Evolutionary conservation across 1,284 basidiomycete genomes (phyloP).

Genomic region (Melampsora larici-populina): DNA sequence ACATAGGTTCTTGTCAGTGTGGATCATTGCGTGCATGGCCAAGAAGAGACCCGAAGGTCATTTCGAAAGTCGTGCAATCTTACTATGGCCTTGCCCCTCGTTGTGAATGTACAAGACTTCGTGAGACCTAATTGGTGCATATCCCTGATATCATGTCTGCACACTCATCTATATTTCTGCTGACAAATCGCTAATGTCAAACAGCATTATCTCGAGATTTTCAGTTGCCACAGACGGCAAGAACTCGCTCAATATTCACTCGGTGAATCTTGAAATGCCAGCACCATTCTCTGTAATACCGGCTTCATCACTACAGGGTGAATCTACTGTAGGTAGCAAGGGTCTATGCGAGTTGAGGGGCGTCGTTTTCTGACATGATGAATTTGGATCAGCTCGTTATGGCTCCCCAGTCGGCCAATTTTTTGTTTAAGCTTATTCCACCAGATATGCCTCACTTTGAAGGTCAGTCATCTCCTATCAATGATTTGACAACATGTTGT

Average conservation of each 20-base stretch:
- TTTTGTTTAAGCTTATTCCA: background rate
- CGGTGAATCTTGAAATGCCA: slow-evolving; percentile 57
- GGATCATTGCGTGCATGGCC: slow-evolving; percentile 63
- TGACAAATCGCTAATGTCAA: background rate
- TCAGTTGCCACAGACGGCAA: slow-evolving; percentile 69
- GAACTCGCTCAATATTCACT: slow-evolving; percentile 67
- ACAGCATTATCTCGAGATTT: slow-evolving; percentile 67
- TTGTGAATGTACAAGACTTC: slow-evolving; percentile 80
- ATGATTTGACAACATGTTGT: background rate
- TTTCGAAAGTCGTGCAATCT: slow-evolving; percentile 62
- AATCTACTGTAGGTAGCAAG: background rate
- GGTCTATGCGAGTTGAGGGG: background rate
- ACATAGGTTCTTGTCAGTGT: slow-evolving; percentile 62
- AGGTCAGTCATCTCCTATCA: background rate
- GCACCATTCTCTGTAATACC: background rate
- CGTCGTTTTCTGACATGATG: slow-evolving; percentile 3
- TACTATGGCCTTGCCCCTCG: slow-evolving; percentile 67
- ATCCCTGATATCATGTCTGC: slow-evolving; percentile 28
- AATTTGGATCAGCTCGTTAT: background rate
- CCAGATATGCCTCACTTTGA: background rate
- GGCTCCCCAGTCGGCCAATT: background rate
- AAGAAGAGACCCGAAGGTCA: slow-evolving; percentile 61
- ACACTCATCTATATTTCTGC: background rate
- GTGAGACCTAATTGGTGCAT: slow-evolving; percentile 67
- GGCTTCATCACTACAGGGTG: background rate